Base-by-base conservation (phyloP, 2,329 filamentous ascomycete genomes). In the Raffaelea ambrosiae region DNA sequence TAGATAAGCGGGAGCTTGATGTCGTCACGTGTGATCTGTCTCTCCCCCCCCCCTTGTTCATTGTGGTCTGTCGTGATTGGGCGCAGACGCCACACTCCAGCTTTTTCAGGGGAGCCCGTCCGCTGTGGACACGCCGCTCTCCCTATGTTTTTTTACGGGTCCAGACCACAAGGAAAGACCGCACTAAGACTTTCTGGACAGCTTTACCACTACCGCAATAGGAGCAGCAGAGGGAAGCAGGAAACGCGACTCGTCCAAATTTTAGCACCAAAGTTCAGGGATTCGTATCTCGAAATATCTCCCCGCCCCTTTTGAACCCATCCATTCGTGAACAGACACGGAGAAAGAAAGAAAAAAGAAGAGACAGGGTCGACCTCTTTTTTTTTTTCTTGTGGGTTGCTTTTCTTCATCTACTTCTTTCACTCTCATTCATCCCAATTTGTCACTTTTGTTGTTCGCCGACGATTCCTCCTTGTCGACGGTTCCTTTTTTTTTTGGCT, bases 101-200 rank as follows among this genome's bases (percentile, higher is more conserved):
- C 26, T 7, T 29, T 29, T 29, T 29, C 7, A 13, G 35, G 35
- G 35, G 18, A 38, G 14, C 35, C 35, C 7, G 35, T 5, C 35
- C 35, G 41, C 26, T 31, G 41, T 43, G 41, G 41, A 43, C 41
- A 43, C 41, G 41, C 20, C 39, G 39, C 21, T 16, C 11, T 41
- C n/a, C n/a, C 22, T 41, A 13, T 13, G 39, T 8, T 5, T 19
- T 19, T 20, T 29, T 29, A 29, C 26, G 26, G 26, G 26, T 29
- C 26, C 26, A 29, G 26, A 13, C 26, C n/a, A n/a, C n/a, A n/a
- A n/a, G n/a, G n/a, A n/a, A n/a, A 33, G 16, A 9, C 16, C 16
- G 31, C 9, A 33, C 31, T 16, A 9, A 33, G 16, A 33, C 16
- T 38, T 38, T 38, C 13, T 38, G 35, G 35, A 38, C 35, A 38